Base-by-base conservation (phyloP, 805 yeast species). In the Maudiozyma serrabonitensis region DNA sequence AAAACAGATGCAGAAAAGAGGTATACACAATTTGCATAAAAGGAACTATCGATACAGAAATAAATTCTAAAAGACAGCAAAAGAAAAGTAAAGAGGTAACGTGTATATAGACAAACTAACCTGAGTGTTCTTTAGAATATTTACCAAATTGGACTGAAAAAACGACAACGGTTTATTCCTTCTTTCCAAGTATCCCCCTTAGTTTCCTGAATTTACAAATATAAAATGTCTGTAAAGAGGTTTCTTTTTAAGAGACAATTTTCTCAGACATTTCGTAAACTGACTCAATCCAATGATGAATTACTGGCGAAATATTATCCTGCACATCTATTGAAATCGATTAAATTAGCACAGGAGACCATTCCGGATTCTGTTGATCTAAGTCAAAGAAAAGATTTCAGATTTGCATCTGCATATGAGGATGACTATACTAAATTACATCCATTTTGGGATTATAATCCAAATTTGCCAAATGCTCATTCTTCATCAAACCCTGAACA, bases 261-360 rank as follows among this genome's bases (percentile, higher is more conserved):
- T 43, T 54, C 60, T 18, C 21, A 32, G 12, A 35, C 55, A 52
- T 34, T 40, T 13, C 49, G 46, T 50, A 53, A 23, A n/a, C 49
- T 19, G 51, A 58, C 56, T 46, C 62, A 58, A 35, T 47, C 50
- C 21, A 55, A 69, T 52, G 57, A 69, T 40, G 63, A 66, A 26
- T 56, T 67, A 41, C 59, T 90, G 56, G 67, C 79, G 44, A 80
- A 88, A 62, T 91, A 82, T 71, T 91, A 91, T 66, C 80, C 91
- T 8, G 87, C 89, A 32, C 84, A 82, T 51, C 74, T 90, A 46
- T 76, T 91, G 54, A 86, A 87, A 62, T 79, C 95, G 47, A 87
- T 93, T 56, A 73, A 84, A 57, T 75, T 84, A 43, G 87, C 97
- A 0, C 96, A 91, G 69, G 72, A 84, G 5, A 74, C 78, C 18